Percentiles rank a stretch among this genome's conserved stretches.
Evolutionary conservation across 2,329 filamentous ascomycete species (phyloP).

Genomic region (Colletotrichum gigasporum): DNA sequence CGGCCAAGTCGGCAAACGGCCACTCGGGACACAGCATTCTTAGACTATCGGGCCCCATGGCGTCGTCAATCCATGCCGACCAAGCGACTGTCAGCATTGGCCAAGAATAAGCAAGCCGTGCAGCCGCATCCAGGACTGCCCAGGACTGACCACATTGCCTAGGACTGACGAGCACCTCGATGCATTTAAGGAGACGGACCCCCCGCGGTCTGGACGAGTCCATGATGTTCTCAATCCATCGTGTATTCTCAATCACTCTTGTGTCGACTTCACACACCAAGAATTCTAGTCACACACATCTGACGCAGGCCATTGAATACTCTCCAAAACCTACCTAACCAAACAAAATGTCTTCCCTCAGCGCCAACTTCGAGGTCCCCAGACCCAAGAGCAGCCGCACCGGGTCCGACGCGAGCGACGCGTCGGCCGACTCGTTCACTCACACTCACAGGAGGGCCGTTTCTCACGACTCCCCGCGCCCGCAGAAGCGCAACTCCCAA

Average conservation of each 20-base stretch:
- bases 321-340: not conserved
- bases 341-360: slow-evolving; percentile 11
- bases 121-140: slow-evolving; percentile 12
- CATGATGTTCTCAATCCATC: not conserved
- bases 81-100: slow-evolving; percentile 18
- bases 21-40: slow-evolving; percentile 31
- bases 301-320: not conserved
- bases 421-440: slow-evolving; percentile 29
- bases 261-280: not conserved
- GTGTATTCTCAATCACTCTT: not conserved
- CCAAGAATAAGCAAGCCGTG: slow-evolving; percentile 25
- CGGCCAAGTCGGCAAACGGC: slow-evolving; percentile 29
- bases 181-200: slow-evolving; percentile 25
- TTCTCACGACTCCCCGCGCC: slow-evolving; percentile 24
- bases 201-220: slow-evolving; percentile 6
- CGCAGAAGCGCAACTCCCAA: slow-evolving; percentile 43
- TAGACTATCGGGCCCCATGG: slow-evolving; percentile 21
- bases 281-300: not conserved
- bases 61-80: slow-evolving; percentile 28
- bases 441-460: slow-evolving; percentile 32
- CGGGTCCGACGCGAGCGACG: slow-evolving; percentile 25
- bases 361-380: slow-evolving; percentile 14
- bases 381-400: slow-evolving; percentile 29
- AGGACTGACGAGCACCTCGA: not conserved
- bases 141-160: too few species aligned